phyloP scores from a whole-genome alignment of 176 grass and related monocot genomes.

The Oryza longistaminata region DNA sequence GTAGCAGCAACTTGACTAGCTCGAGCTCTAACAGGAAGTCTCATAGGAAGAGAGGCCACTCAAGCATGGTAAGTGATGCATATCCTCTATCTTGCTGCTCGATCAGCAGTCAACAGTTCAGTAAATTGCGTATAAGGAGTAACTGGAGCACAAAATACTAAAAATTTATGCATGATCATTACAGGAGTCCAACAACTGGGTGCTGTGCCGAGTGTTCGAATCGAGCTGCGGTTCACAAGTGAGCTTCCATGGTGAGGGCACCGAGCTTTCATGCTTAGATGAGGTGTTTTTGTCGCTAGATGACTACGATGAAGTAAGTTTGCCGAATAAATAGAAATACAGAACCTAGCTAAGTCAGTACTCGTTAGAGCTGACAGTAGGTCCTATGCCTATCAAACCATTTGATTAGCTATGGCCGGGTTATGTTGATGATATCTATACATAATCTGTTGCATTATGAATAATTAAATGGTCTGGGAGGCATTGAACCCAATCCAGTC shows the following conservation, averaged over 20 bases:
- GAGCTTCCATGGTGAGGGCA: conserved; percentile 64
- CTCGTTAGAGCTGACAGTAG: conserved; percentile 25
- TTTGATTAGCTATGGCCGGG: background rate
- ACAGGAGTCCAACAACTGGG: conserved; percentile 74
- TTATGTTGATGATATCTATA: conserved; percentile 23
- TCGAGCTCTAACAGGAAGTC: conserved; percentile 43
- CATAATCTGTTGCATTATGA: conserved; percentile 34
- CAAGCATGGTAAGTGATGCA: conserved; percentile 48
- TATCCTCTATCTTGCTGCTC: background rate
- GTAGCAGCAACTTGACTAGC: conserved; percentile 21
- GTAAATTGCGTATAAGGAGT: background rate
- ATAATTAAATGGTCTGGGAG: conserved; percentile 39
- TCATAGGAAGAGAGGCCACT: conserved; percentile 51
- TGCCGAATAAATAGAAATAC: conserved; percentile 62
- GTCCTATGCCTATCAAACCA: conserved; percentile 38
- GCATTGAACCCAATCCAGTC: conserved; percentile 28
- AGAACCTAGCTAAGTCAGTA: conserved; percentile 15
- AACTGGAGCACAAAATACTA: background rate
- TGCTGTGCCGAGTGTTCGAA: conserved; percentile 71
- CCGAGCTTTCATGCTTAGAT: conserved; percentile 83
- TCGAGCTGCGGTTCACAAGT: conserved; percentile 58
- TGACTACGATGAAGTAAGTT: conserved; percentile 84
- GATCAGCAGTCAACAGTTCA: background rate
- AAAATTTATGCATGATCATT: conserved; percentile 12
- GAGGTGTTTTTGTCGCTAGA: conserved; percentile 92